Conservation (phyloP, 345 rosid genomes). For the Populus pruinosa region DNA sequence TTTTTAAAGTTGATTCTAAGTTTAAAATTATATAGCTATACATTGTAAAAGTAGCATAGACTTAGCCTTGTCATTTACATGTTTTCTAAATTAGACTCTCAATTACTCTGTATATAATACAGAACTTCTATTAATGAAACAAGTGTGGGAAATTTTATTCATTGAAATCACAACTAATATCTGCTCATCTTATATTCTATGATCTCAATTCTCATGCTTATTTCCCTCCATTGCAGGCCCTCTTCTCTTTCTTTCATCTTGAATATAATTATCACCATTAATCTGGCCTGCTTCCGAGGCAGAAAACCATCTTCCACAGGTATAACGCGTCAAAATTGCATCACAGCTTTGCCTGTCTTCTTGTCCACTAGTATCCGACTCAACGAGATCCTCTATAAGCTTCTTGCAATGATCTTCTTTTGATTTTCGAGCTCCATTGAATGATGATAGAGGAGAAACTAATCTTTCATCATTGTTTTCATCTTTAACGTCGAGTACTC, state of each 20-base stretch:
- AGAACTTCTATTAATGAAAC: too few relatives aligned
- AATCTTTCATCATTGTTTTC: background rate
- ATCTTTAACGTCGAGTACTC: background rate
- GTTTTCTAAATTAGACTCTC: too few relatives aligned
- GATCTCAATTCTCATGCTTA: slow-evolving; percentile 32
- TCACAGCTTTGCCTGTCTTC: slow-evolving; percentile 27
- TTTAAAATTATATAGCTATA: too few relatives aligned
- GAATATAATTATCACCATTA: slow-evolving; percentile 23
- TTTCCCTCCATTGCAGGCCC: slow-evolving; percentile 14
- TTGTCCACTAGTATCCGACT: slow-evolving; percentile 40
- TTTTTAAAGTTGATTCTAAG: too few relatives aligned
- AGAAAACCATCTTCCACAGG: slow-evolving; percentile 18
- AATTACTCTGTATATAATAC: too few relatives aligned
- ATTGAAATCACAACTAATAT: too few relatives aligned
- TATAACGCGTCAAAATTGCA: slow-evolving; percentile 32
- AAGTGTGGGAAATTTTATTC: too few relatives aligned
- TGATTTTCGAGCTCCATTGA: background rate
- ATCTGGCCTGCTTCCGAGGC: slow-evolving; percentile 22
- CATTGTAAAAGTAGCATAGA: too few relatives aligned
- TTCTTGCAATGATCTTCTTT: background rate
- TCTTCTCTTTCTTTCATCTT: slow-evolving; percentile 3
- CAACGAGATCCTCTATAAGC: slow-evolving; percentile 15
- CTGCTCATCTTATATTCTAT: background rate
- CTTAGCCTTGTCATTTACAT: too few relatives aligned
- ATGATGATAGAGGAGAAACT: background rate